Base-by-base conservation (phyloP, 345 rosid genomes). In the Eucalyptus rudis region DNA sequence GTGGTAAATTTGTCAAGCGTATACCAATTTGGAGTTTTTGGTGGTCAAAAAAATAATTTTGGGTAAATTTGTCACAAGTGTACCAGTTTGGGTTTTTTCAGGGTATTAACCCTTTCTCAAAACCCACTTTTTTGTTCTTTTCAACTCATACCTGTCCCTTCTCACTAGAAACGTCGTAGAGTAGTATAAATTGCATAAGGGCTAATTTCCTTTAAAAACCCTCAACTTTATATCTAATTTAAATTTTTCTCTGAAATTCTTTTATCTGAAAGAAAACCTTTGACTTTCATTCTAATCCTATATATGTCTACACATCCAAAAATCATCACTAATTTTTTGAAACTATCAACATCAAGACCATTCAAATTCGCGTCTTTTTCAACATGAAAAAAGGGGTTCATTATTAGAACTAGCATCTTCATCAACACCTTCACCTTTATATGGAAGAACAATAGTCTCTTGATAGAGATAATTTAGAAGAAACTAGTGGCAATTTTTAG, bases 291-390 rank as follows among this genome's bases (percentile, higher is more conserved):
- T 71, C 2, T 71, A 71, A 22, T 19, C 14, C 8, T 6, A 10
- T 5, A 5, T 36, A 0, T 19, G 0, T 4, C 14, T 20, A 36
- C 45, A 3, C 4, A 0, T 71, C 14, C 27, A 71, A 19, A 68
- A 71, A 2, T 71, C 0, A 11, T 20, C 8, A 36, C 25, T 76
- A 36, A 36, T 76, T 76, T 76, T 36, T 20, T 36, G 4, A 76
- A 68, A 36, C 10, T 19, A 36, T 76, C 47, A 36, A 10, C 8
- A 71, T 36, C 1, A 71, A 6, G 2, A 2, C 8, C 14, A 36
- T 43, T 36, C 0, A 36, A 0, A 76, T 12, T 10, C 24, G 1
- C 27, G 2, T 40, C 5, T 71, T 71, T 0, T 52, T 52, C 24
- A 10, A 16, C 31, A 2, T 17, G 13, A 33, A 71, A 33, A 20